Evolutionary conservation across 805 yeast species (phyloP), one percentile per base, ranked within the genome.

Genomic region (Wickerhamia fluorescens): DNA sequence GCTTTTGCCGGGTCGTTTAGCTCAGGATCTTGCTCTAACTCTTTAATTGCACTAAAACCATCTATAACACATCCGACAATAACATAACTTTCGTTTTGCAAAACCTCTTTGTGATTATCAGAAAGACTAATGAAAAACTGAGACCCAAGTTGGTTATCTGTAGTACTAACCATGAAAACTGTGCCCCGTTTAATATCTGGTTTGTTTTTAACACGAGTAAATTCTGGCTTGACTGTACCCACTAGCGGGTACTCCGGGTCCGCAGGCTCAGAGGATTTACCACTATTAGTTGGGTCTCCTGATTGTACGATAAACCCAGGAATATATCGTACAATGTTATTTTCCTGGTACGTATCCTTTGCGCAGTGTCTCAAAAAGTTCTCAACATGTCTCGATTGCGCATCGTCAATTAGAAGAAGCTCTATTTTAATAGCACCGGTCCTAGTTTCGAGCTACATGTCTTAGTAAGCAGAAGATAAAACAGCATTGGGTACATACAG

Each of bases 311-410:
- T 44, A 22, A 47, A 42, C 5, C 30, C 31, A 5, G 46, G 41
- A 11, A 47, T 35, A 25, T 40, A 45, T 24, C 49, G 28, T 18
- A 47, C 27, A 13, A 47, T 31, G 14, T 24, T 23, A 22, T 37
- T 38, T 13, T 30, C 23, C 15, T 31, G 19, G 34, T 45, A 46
- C 12, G 40, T 26, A 4, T 50, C 50, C 9, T 22, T 37, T n/a
- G 51, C 51, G 17, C 47, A 41, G 34, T 46, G 50, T 16, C 47
- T 34, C 7, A 46, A 14, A 28, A 46, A 45, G 36, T 45, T 46
- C 24, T 41, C 44, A 7, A 34, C 31, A 33, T 44, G 45, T 5
- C 28, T 29, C 15, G 26, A 20, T 20, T 36, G 42, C 10, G 24
- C n/a, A 7, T 14, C 22, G n/a, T n/a, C n/a, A n/a, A n/a, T n/a